Base-by-base conservation (phyloP, 345 rosid genomes). In the Excoecaria agallocha region DNA sequence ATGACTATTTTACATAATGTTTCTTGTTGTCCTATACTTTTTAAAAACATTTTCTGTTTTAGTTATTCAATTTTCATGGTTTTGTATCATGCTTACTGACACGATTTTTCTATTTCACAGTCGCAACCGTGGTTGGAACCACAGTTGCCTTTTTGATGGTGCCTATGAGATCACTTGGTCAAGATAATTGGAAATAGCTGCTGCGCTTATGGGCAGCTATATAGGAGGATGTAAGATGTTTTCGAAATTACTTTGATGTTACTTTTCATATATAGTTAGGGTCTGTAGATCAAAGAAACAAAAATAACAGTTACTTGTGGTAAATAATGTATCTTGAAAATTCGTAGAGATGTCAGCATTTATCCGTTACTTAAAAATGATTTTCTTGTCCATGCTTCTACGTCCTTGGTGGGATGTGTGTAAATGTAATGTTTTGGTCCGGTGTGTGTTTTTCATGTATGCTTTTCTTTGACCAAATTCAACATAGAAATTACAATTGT, bases 201-300 rank as follows among this genome's bases (percentile, higher is more conserved):
- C 98, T 81, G 93, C 98, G 58, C 89, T 94, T 65, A 90, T 88
- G 97, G 96, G 94, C 1, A 90, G 98, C 67, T 85, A 89, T 78
- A 89, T 92, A 72, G 88, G 88, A 22, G 84, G 88, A 74, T 76
- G 88, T 82, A 74, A 71, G 74, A 48, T 66, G 57, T 52, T 61
- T 39, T 30, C 22, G 5, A 52, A 19, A 19, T 52, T n/a, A 1
- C 24, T 66, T 38, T 43, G 56, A 66, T 52, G 20, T 72, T 50
- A 39, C 11, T 10, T 24, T 30, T 46, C 3, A 45, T 51, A 43
- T 30, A 65, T 10, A 41, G 19, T n/a, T 45, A n/a, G 4, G 16
- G 51, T 65, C 43, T 25, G 19, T 55, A 25, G 59, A 55, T 4
- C n/a, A 16, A 15, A 20, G 43, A 13, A 20, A 41, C n/a, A 65